Percentiles rank a stretch among this genome's conserved stretches.
phyloP scores from a whole-genome alignment of 257 asterid species.

The Plantago major region DNA sequence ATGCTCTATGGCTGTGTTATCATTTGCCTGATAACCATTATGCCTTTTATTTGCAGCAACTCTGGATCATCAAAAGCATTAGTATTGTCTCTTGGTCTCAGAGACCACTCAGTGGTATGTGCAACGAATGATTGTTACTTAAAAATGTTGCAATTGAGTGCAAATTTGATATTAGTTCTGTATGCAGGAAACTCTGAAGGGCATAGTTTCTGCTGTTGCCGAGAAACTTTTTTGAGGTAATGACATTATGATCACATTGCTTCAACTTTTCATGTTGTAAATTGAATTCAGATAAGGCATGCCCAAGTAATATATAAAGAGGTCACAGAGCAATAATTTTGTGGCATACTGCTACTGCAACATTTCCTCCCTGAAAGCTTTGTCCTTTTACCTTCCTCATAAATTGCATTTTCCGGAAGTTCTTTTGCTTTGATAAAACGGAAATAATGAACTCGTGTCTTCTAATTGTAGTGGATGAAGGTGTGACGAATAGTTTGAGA shows the following conservation, averaged over 20 bases:
- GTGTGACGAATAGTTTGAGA: neutral
- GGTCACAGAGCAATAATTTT: too few relatives aligned
- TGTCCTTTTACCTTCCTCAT: neutral
- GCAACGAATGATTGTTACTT: neutral
- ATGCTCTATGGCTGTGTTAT: slow-evolving; percentile 8
- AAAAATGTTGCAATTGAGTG: neutral
- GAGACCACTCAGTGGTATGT: slow-evolving; percentile 73
- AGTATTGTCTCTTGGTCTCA: slow-evolving; percentile 82
- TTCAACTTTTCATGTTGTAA: neutral
- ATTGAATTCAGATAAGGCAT: neutral
- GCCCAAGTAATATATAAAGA: too few relatives aligned
- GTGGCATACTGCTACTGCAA: neutral
- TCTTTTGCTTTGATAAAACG: neutral
- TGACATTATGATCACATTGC: too few relatives aligned
- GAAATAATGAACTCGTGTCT: neutral
- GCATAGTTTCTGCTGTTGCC: slow-evolving; percentile 53
- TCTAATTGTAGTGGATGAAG: neutral
- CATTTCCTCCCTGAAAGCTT: neutral
- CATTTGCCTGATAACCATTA: neutral
- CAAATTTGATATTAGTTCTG: neutral
- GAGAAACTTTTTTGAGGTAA: slow-evolving; percentile 40
- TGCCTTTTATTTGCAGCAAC: slow-evolving; percentile 38
- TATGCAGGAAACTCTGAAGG: slow-evolving; percentile 54
- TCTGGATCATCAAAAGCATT: slow-evolving; percentile 66
- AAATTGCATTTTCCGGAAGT: too few relatives aligned